Evolutionary conservation across 2,329 filamentous ascomycete genomes (phyloP).

Genomic region (Pseudopithomyces maydicus): DNA sequence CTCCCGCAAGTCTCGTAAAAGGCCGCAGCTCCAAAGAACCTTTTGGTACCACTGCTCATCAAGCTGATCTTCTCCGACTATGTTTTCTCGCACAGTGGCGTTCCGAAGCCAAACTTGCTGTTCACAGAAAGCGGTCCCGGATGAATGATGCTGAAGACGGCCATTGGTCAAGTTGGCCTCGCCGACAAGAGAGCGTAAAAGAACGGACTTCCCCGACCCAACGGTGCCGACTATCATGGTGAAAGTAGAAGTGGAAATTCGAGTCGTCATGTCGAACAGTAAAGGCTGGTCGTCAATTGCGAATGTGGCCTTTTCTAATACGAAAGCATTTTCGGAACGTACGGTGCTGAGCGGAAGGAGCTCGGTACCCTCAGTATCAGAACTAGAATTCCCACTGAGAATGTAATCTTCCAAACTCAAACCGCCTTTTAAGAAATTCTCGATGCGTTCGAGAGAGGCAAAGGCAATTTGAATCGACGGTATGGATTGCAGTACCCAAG

Average conservation of each 20-base stretch:
- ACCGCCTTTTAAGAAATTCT: conserved; percentile 1
- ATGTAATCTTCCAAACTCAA: not conserved
- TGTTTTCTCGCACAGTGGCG: conserved; percentile 30
- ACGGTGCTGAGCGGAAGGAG: not conserved
- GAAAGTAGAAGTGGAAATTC: conserved; percentile 5
- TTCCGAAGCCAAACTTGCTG: conserved; percentile 35
- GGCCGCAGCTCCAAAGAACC: conserved; percentile 23
- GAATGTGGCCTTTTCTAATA: conserved; percentile 2
- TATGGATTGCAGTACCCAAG: conserved; percentile 21
- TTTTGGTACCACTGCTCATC: conserved; percentile 30
- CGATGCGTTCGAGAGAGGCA: conserved; percentile 21
- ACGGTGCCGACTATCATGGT: conserved; percentile 19
- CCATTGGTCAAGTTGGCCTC: conserved; percentile 18
- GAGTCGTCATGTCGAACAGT: conserved; percentile 8
- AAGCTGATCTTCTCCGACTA: conserved; percentile 25
- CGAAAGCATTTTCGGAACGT: not conserved
- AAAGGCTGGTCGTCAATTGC: conserved; percentile 10
- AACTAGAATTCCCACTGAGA: not conserved
- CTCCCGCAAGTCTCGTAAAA: conserved; percentile 15
- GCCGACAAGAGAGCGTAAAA: conserved; percentile 29
- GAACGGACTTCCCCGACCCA: conserved; percentile 40
- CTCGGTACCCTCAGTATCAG: not conserved
- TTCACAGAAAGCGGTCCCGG: conserved; percentile 30
- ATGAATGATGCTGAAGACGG: conserved; percentile 8
- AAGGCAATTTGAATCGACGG: conserved; percentile 18